Evolutionary conservation across 192 early-diverging fungal genomes (phyloP).

Genomic region (Umbelopsis sp.): DNA sequence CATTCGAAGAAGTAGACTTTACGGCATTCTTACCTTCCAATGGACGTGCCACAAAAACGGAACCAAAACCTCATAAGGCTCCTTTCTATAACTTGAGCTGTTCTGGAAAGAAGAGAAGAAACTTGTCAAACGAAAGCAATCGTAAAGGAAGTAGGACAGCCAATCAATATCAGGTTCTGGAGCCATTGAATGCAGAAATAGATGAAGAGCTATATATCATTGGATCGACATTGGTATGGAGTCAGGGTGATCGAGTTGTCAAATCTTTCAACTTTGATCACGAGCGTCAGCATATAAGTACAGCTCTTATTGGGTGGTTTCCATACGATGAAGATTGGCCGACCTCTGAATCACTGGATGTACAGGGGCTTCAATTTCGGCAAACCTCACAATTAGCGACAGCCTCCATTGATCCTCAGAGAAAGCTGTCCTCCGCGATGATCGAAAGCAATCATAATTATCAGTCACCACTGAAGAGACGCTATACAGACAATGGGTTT

Average conservation of each 20-base stretch:
- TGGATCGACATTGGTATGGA: conserved; percentile 11
- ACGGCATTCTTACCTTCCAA: neutral
- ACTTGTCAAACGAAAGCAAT: neutral
- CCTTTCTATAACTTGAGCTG: neutral
- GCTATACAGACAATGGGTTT: neutral
- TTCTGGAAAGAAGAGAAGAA: neutral
- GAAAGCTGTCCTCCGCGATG: neutral
- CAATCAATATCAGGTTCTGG: neutral
- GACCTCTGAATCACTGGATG: neutral
- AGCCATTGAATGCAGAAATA: neutral
- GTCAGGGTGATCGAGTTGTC: neutral
- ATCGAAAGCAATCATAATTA: neutral
- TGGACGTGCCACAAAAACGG: neutral
- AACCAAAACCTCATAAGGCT: neutral
- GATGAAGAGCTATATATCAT: conserved; percentile 13
- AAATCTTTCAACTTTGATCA: conserved; percentile 16
- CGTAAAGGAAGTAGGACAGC: neutral
- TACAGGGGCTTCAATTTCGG: conserved; percentile 2
- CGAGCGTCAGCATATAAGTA: conserved; percentile 7
- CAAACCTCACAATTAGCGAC: conserved; percentile 11
- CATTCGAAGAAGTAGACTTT: conserved; percentile 15
- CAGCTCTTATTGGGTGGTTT: conserved; percentile 12
- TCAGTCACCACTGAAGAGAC: neutral
- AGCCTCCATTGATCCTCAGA: neutral
- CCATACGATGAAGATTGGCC: conserved; percentile 7